Evolutionary conservation across 176 grass and related monocot genomes (phyloP).

Genomic region (barley (Hordeum vulgare)): MorexV3_pseudomolecules_assembly NC_058519.1:392604709-392605208

Average conservation of each 20-base stretch:
- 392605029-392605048: conserved; percentile 71
- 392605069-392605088: conserved; percentile 56
- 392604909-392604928: conserved; percentile 94
- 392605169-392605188: background rate
- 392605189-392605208: background rate
- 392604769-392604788: conserved; percentile 88
- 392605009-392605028: conserved; percentile 79
- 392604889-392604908: conserved; percentile 62
- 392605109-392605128: conserved; percentile 96
- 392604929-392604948: conserved; percentile 95
- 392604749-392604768: conserved; percentile 78
- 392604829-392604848: conserved; percentile 57
- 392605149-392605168: background rate
- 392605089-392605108: conserved; percentile 82
- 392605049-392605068: conserved; percentile 65
- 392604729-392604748: background rate
- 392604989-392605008: conserved; percentile 81
- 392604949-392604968: conserved; percentile 85
- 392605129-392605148: conserved; percentile 57
- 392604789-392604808: conserved; percentile 62
- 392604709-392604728: background rate
- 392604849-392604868: conserved; percentile 93
- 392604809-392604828: conserved; percentile 60
- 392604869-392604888: conserved; percentile 45
- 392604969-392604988: conserved; percentile 92